Evolutionary conservation across 2,329 filamentous ascomycete genomes (phyloP).

Genomic region (Fusarium multiceps): DNA sequence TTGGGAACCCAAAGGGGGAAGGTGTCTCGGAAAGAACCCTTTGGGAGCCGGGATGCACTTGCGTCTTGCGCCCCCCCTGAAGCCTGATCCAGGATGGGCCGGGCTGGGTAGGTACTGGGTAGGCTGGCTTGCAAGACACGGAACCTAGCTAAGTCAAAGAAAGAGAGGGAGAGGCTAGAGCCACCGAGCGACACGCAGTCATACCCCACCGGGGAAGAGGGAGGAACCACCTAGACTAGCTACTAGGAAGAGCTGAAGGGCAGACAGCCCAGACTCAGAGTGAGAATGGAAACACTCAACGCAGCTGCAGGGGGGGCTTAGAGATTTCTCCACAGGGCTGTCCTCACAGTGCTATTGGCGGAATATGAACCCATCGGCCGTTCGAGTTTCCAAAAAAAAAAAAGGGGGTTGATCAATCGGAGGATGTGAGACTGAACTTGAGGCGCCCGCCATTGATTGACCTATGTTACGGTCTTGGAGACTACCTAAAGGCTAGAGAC

Average conservation of each 20-base stretch:
- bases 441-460: slow-evolving; percentile 16
- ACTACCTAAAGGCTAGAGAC: slow-evolving; percentile 1
- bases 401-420: slow-evolving; percentile 41
- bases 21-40: slow-evolving; percentile 25
- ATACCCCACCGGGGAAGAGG: neutral
- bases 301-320: slow-evolving; percentile 33
- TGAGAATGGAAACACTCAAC: slow-evolving; percentile 26
- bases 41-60: slow-evolving; percentile 28
- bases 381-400: slow-evolving; percentile 42
- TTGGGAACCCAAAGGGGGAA: slow-evolving; percentile 25
- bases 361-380: slow-evolving; percentile 26
- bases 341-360: slow-evolving; percentile 25
- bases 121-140: slow-evolving; percentile 28
- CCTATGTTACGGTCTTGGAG: slow-evolving; percentile 8
- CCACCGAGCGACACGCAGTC: slow-evolving; percentile 28
- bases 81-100: slow-evolving; percentile 19
- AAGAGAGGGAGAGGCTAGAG: slow-evolving; percentile 2
- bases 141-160: neutral
- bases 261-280: no score
- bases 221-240: slow-evolving; percentile 6
- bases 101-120: neutral
- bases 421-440: slow-evolving; percentile 21
- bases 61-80: neutral
- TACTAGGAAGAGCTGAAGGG: slow-evolving; percentile 15
- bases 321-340: slow-evolving; percentile 8